Evolutionary conservation across 1,284 basidiomycete genomes (phyloP), one percentile per base, ranked within the genome.

Genomic region (Cryptococcus deneoformans): DNA sequence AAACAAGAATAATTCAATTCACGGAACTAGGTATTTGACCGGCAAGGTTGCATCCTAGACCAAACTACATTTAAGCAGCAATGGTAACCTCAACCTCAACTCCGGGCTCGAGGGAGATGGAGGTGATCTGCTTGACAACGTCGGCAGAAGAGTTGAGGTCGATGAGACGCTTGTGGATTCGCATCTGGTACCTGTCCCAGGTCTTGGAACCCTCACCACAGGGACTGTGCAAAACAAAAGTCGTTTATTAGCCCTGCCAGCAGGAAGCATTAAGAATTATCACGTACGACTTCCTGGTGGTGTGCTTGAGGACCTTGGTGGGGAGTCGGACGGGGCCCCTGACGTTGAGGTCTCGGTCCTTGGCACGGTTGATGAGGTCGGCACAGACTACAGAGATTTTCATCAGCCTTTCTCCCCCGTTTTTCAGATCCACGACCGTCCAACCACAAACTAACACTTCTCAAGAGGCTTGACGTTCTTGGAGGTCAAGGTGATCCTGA

Each of bases 161-260:
- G 77, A 99, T 99, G 79, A 99, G 86, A 75, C 96, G 91, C 85
- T 99, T 99, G 89, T 99, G 95, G 70, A 99, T 86, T 84, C 94
- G 93, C 83, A 99, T 87, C 83, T 99, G 95, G 82, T 94, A 99
- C 75, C 91, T 88, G 82, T 99, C 96, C 96, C 96, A 99, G 77
- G 96, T 99, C 89, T 99, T 99, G 76, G 92, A 95, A 85, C 96
- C 96, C 83, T 99, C 96, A 94, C 96, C 96, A 79, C 96, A 96
- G 81, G 94, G 78, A 90, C 90, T 94, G 20, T 20, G 20, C 20
- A 20, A 20, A 20, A 73, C n/a, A 24, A 29, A 16, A 29, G 29
- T 29, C 3, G 29, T 20, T 14, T 37, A 48, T n/a, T 5, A 56
- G 69, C 38, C 59, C 55, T 29, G 29, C 29, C 29, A 1, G n/a